These are phyloP conservation scores for Mucor irregularis DNA, from an alignment of 371 early-diverging fungal genomes.

Conservation along the genomic window DNA sequence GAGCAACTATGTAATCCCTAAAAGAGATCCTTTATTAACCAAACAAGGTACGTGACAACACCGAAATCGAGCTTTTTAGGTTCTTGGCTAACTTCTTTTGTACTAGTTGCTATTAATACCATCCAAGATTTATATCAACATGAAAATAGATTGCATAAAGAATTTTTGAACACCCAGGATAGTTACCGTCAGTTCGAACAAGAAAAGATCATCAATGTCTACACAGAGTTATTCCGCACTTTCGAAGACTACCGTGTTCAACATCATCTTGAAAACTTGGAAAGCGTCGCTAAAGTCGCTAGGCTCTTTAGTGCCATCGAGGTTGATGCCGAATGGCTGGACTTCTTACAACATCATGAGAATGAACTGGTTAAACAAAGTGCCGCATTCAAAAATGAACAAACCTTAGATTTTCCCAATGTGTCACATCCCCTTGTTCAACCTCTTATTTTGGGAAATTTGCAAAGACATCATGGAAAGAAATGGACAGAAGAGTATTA, in stretches of 20 bases:
- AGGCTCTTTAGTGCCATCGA: conserved; percentile 21
- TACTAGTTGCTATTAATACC: conserved; percentile 12
- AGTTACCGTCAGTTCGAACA: conserved; percentile 27
- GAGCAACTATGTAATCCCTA: conserved; percentile 12
- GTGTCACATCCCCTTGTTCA: conserved; percentile 19
- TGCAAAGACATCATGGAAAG: conserved; percentile 14
- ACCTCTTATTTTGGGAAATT: conserved; percentile 6
- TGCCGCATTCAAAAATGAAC: conserved; percentile 19
- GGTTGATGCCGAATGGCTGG: conserved; percentile 20
- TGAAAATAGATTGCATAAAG: conserved; percentile 20
- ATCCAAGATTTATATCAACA: conserved; percentile 16
- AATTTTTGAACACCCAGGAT: conserved; percentile 19
- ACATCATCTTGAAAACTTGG: conserved; percentile 20
- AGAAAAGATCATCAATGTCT: conserved; percentile 22
- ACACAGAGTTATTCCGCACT: conserved; percentile 14
- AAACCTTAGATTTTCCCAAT: conserved; percentile 19
- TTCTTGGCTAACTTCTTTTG: background rate
- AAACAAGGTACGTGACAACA: conserved; percentile 18
- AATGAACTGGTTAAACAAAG: conserved; percentile 16
- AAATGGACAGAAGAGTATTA: conserved; percentile 21
- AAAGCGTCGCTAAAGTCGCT: conserved; percentile 20
- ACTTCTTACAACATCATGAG: conserved; percentile 23
- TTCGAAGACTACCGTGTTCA: conserved; percentile 20
- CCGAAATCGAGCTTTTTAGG: background rate
- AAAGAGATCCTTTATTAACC: conserved; percentile 21